Conservation (phyloP, 2,329 filamentous ascomycete genomes). For the Periconia digitata region DNA sequence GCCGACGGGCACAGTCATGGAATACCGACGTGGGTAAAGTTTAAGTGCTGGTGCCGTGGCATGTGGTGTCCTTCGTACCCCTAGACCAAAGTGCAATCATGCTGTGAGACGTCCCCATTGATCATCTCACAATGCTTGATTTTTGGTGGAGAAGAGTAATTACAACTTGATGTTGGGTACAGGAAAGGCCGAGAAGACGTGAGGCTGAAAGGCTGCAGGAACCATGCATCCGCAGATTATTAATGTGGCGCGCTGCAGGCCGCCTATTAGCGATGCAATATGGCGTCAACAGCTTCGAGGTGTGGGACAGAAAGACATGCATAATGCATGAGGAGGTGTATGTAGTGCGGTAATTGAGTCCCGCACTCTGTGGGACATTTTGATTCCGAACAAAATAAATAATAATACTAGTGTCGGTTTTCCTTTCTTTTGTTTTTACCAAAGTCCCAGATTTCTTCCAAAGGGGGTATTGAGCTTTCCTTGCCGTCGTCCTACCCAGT, state of each 20-base stretch:
- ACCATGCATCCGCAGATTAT: conserved; percentile 17
- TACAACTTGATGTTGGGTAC: conserved; percentile 8
- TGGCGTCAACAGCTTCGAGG: conserved; percentile 9
- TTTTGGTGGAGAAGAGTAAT: too few relatives aligned
- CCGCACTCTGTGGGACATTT: conserved; percentile 29
- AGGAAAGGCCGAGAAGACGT: conserved; percentile 7
- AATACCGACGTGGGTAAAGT: not conserved
- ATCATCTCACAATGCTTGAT: too few relatives aligned
- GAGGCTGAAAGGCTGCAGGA: conserved; percentile 22
- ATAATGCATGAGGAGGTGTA: conserved; percentile 5
- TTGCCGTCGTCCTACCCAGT: conserved; percentile 10
- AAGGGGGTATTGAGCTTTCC: conserved; percentile 39
- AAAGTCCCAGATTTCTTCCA: not conserved
- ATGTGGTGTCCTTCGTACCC: too few relatives aligned
- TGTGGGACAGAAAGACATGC: conserved; percentile 13
- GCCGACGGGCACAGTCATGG: conserved; percentile 7
- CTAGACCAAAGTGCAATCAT: too few relatives aligned
- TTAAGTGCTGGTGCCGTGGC: not conserved
- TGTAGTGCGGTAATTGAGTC: conserved; percentile 5
- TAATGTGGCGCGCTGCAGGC: conserved; percentile 11
- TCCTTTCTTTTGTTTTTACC: conserved; percentile 22
- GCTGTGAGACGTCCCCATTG: too few relatives aligned
- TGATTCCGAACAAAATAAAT: conserved; percentile 20
- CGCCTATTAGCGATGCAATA: conserved; percentile 20
- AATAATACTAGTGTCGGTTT: too few relatives aligned